Percentiles rank a stretch among this genome's conserved stretches.
These are phyloP conservation scores for Rhizophora mangle DNA, from an alignment of 345 rosid genomes.

Conservation along the genomic window DNA sequence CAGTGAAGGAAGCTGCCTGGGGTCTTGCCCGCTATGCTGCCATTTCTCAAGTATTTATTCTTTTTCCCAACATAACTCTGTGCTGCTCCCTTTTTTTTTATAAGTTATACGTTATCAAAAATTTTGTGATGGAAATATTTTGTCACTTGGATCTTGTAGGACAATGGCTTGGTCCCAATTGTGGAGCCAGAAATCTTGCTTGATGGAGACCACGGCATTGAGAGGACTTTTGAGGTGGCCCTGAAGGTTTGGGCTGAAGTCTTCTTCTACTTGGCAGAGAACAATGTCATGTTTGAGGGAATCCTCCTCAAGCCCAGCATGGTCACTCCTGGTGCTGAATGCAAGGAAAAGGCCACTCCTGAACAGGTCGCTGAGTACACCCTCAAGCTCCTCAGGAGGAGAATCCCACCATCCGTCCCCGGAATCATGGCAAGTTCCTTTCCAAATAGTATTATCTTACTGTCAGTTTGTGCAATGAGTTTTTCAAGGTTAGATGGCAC, in stretches of 20 bases:
- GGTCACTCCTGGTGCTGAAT: conserved; percentile 99
- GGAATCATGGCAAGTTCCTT: conserved; percentile 87
- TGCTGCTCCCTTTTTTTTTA: background rate
- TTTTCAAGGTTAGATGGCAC: background rate
- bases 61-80: background rate
- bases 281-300: conserved; percentile 95
- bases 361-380: conserved; percentile 84
- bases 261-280: conserved; percentile 92
- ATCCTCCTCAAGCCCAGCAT: conserved; percentile 98
- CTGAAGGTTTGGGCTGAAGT: conserved; percentile 97
- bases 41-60: conserved; percentile 67
- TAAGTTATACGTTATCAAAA: background rate
- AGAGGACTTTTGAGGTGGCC: conserved; percentile 94
- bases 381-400: conserved; percentile 82
- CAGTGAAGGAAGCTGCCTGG: conserved; percentile 99
- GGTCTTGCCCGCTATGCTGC: conserved; percentile 98
- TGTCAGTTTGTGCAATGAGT: background rate
- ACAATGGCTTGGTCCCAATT: conserved; percentile 92
- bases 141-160: conserved; percentile 41
- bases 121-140: conserved; percentile 8
- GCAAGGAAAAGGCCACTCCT: conserved; percentile 82
- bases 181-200: conserved; percentile 99
- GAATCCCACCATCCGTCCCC: conserved; percentile 93
- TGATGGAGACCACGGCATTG: conserved; percentile 92
- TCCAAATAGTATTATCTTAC: background rate